A percentile compares a stretch with the other conserved stretches of the same genome.
These are phyloP conservation scores for Hygrophorus russula DNA, from an alignment of 768 basidiomycete species.

Conservation along the genomic window DNA sequence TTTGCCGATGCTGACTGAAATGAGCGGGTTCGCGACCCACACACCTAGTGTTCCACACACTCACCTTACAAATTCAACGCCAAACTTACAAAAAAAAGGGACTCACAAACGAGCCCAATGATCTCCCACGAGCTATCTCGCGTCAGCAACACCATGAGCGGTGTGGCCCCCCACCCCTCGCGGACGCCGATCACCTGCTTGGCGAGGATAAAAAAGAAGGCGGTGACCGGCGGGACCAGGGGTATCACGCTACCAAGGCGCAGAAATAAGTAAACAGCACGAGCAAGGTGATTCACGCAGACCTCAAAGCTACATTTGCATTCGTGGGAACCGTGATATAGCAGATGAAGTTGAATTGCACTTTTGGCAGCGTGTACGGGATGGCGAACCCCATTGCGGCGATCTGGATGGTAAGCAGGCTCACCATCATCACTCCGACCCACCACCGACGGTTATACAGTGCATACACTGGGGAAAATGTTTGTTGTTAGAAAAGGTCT, in stretches of 20 bases:
- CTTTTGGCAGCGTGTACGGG: not conserved
- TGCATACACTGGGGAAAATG: not conserved
- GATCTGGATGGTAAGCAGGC: not conserved
- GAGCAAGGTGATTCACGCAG: not conserved
- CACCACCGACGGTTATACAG: slow-evolving; percentile 3
- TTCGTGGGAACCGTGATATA: not conserved
- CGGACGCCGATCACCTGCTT: slow-evolving; percentile 7
- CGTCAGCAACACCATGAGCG: slow-evolving; percentile 8
- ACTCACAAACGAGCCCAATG: slow-evolving; percentile 10
- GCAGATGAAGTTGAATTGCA: not conserved
- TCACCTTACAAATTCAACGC: not conserved
- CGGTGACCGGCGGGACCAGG: not conserved
- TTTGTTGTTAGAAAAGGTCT: not conserved
- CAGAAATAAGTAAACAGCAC: not conserved
- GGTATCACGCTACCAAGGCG: not conserved
- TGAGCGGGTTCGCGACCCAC: slow-evolving; percentile 2
- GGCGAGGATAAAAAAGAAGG: slow-evolving; percentile 9
- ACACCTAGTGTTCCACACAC: not conserved
- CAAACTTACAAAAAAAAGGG: not conserved
- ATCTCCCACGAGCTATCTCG: slow-evolving; percentile 13
- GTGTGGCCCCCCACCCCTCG: slow-evolving; percentile 8
- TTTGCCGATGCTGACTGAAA: not conserved
- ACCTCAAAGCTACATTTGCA: not conserved
- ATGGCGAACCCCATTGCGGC: not conserved
- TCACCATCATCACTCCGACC: not conserved